Conservation (phyloP, 768 basidiomycete species). For the Boletus reticulatus region DNA sequence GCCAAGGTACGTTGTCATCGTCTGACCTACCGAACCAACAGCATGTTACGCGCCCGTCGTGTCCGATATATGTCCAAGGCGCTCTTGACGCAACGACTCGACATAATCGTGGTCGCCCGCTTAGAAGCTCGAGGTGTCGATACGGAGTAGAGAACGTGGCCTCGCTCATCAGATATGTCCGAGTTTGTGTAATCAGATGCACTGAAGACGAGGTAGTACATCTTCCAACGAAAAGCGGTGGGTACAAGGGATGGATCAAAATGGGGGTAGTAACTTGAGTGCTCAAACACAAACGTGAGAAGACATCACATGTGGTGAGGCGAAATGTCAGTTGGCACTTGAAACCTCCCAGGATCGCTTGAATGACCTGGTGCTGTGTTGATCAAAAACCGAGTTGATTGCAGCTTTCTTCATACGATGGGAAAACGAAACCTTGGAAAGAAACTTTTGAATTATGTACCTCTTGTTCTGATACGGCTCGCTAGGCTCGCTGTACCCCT, state of each 20-base stretch:
- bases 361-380: too few species aligned
- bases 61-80: constrained; percentile 12
- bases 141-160: constrained; percentile 21
- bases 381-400: too few species aligned
- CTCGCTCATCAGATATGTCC: constrained; percentile 16
- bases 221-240: background rate
- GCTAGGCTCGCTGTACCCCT: too few species aligned
- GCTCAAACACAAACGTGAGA: constrained; percentile 6
- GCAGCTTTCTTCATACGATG: too few species aligned
- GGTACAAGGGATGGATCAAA: background rate
- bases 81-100: constrained; percentile 25
- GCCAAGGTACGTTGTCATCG: too few species aligned
- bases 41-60: background rate
- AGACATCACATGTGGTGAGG: constrained; percentile 12
- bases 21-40: background rate
- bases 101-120: constrained; percentile 23
- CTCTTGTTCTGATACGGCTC: too few species aligned
- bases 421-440: too few species aligned
- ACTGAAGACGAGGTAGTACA: constrained; percentile 24
- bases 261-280: background rate
- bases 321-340: constrained; percentile 5
- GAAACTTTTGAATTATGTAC: too few species aligned
- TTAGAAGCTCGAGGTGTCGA: constrained; percentile 13
- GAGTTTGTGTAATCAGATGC: constrained; percentile 19
- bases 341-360: background rate